phyloP scores from a whole-genome alignment of 2,329 filamentous ascomycete species.

The Aspergillus sp. region DNA sequence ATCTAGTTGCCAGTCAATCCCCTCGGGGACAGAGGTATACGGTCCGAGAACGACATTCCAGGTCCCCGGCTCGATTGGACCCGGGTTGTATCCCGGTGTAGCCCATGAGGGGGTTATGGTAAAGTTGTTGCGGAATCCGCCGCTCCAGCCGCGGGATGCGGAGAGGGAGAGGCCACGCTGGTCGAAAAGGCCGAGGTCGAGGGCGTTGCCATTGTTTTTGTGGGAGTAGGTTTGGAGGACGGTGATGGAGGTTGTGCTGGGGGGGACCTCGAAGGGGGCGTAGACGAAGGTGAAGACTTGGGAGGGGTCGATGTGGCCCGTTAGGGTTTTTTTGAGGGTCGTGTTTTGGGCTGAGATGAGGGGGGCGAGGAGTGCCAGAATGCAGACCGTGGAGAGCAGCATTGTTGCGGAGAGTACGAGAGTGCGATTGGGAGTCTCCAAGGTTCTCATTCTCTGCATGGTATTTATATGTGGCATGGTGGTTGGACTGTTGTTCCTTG shows the following conservation, averaged over 20 bases:
- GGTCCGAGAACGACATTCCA: neutral
- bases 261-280: slow-evolving; percentile 1
- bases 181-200: neutral
- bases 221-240: neutral
- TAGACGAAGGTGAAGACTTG: slow-evolving; percentile 30
- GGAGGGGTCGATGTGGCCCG: slow-evolving; percentile 15
- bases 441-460: neutral
- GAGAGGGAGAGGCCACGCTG: neutral
- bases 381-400: neutral
- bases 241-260: neutral
- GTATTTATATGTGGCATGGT: no score
- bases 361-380: no score
- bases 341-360: neutral
- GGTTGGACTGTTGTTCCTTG: no score
- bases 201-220: neutral
- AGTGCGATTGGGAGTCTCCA: neutral
- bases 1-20: neutral
- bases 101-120: neutral
- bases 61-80: neutral
- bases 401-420: neutral
- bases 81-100: neutral
- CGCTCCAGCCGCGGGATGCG: neutral
- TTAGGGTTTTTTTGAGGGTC: slow-evolving; percentile 22
- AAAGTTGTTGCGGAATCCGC: neutral
- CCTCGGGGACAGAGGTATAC: neutral